Conservation (phyloP, 257 asterid genomes). For the Solanum phureja region DNA sequence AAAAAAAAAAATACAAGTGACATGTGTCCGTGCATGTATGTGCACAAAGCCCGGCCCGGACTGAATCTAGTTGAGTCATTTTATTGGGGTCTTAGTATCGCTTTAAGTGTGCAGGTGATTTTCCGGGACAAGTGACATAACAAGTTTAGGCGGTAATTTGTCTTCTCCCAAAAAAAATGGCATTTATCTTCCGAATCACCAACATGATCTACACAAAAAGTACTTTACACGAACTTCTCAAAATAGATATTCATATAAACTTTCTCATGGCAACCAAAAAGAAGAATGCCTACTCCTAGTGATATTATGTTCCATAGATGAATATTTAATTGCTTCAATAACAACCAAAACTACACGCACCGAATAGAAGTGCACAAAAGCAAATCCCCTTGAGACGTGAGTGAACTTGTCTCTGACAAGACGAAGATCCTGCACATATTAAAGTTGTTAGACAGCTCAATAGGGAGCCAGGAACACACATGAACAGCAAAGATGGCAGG, state of each 20-base stretch:
- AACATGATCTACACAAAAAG: neutral
- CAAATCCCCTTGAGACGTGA: constrained; percentile 97
- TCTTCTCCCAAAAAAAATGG: neutral
- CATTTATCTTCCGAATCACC: neutral
- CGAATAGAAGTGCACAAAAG: constrained; percentile 82
- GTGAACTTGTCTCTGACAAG: constrained; percentile 97
- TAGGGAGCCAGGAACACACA: neutral
- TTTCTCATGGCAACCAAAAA: neutral
- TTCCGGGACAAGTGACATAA: neutral
- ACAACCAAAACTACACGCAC: constrained; percentile 29
- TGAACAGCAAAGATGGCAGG: neutral
- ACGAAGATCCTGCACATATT: constrained; percentile 70
- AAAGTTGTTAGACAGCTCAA: constrained; percentile 7
- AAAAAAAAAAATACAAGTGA: neutral
- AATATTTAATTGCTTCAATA: neutral
- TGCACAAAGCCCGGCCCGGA: neutral
- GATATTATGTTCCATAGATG: neutral
- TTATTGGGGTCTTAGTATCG: neutral
- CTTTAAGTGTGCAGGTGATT: neutral
- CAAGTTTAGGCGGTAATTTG: neutral
- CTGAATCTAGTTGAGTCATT: neutral
- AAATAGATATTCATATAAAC: neutral
- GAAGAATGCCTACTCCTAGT: neutral
- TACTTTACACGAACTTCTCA: neutral
- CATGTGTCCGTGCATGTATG: neutral